Evolutionary conservation across 225 moss, liverwort and hornwort species (phyloP).

Genomic region (Physcomitrium patens): DNA sequence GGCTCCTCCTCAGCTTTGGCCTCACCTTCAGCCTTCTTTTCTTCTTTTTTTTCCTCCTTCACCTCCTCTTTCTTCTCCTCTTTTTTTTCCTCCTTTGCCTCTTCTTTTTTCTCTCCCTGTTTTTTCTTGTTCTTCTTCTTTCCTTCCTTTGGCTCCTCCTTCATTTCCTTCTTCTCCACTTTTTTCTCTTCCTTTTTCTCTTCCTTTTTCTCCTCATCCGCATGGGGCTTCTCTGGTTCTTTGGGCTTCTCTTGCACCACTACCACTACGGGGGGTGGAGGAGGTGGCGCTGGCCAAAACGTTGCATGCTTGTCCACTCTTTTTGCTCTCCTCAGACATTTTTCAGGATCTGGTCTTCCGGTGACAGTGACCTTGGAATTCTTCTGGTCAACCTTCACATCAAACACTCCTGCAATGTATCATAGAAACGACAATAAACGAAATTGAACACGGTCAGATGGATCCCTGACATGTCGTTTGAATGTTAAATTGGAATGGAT

Average conservation of each 20-base stretch:
- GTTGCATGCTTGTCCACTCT: conserved; percentile 56
- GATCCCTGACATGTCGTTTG: too few species aligned
- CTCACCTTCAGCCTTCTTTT: too few species aligned
- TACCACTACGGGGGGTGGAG: conserved; percentile 27
- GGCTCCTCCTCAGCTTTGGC: background rate
- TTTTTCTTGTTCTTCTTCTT: too few species aligned
- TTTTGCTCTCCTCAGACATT: conserved; percentile 45
- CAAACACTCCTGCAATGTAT: conserved; percentile 47
- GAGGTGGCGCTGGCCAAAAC: conserved; percentile 44
- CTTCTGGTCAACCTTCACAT: conserved; percentile 45
- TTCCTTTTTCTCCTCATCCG: too few species aligned
- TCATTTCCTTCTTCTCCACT: too few species aligned
- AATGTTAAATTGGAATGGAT: too few species aligned
- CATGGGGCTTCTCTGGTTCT: background rate
- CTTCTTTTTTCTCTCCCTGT: too few species aligned
- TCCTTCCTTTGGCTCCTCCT: too few species aligned
- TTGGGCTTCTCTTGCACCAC: conserved; percentile 29
- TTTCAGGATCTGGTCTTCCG: conserved; percentile 48
- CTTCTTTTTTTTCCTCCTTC: too few species aligned
- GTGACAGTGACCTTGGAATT: conserved; percentile 50
- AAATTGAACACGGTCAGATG: background rate
- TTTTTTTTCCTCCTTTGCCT: too few species aligned
- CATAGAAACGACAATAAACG: background rate
- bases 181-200: too few species aligned
- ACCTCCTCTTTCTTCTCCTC: too few species aligned